Base-by-base conservation (phyloP, 176 grass and related monocot species). In the Neostapfia colusana region DNA sequence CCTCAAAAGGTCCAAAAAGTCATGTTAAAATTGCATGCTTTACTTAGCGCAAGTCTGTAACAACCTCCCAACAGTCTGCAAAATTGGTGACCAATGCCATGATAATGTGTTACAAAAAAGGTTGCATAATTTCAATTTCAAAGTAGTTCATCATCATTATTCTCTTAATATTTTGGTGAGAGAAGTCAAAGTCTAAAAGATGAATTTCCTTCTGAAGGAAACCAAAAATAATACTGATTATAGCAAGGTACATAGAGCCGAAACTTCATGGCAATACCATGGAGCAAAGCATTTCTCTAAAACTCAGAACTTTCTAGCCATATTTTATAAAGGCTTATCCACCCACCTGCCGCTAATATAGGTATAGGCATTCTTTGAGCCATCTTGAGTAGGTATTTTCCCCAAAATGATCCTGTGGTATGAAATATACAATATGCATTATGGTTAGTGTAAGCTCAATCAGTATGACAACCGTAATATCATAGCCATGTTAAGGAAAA, bases 361-460 rank as follows among this genome's bases (percentile, higher is more conserved):
- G 65, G 91, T 88, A 85, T 85, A 98, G 72, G 89, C 80, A 92
- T 88, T 88, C 58, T 81, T 88, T 86, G 87, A 79, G 84, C 95
- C 95, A 84, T 98, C 89, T 82, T 81, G 83, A 82, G 87, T 94
- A 82, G 89, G 89, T 78, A 98, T 79, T 79, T 92, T 82, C 70
- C 95, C 95, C 89, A 98, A 88, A 79, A 84, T 76, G 73, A 94
- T 90, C 85, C 95, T 98, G 89, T 90, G 85, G 86, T 80, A 76
- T 76, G n/a, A 82, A 4, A 85, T 69, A 85, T 80, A 84, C 65
- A 77, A 63, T 85, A 87, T 78, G 53, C 57, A 94, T 98, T 84
- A 93, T 72, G 62, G 66, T 75, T 75, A 54, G 69, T 69, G 63
- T 65, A 82, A 56, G 51, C 26, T 65, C 24, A 75, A 75, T 43